phyloP scores from a whole-genome alignment of 208 protist genomes.

The Acanthamoeba castellanii region DNA sequence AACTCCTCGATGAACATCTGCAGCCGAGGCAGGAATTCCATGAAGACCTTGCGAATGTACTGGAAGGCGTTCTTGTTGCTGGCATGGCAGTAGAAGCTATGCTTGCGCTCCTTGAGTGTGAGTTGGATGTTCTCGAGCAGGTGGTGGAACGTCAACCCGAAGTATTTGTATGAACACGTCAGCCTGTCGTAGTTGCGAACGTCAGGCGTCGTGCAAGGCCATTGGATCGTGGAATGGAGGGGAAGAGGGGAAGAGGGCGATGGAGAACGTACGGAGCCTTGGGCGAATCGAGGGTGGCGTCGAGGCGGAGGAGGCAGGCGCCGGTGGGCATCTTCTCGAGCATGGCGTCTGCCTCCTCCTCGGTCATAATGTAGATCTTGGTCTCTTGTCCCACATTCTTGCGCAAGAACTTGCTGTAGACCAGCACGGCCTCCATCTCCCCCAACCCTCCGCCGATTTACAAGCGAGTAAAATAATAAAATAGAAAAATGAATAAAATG shows the following conservation, averaged over 20 bases:
- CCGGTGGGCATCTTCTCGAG: slow-evolving; percentile 18
- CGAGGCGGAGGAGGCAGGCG: slow-evolving; percentile 18
- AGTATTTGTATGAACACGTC: slow-evolving; percentile 35
- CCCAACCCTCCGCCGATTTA: not conserved
- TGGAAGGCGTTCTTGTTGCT: slow-evolving; percentile 57
- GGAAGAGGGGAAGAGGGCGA: no score
- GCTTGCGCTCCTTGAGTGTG: slow-evolving; percentile 26
- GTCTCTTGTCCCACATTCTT: slow-evolving; percentile 24
- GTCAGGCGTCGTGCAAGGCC: no score
- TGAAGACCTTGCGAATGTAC: slow-evolving; percentile 60
- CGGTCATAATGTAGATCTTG: slow-evolving; percentile 27
- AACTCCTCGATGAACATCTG: slow-evolving; percentile 61
- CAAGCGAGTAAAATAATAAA: no score
- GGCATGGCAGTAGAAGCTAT: not conserved
- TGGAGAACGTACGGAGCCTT: not conserved
- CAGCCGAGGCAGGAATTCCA: slow-evolving; percentile 52
- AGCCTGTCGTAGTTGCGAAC: not conserved
- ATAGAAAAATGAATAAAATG: no score
- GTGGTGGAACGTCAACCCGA: slow-evolving; percentile 34
- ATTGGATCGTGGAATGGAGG: no score
- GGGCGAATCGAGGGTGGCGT: not conserved
- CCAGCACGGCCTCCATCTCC: slow-evolving; percentile 35
- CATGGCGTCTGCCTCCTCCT: slow-evolving; percentile 47
- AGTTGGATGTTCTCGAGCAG: slow-evolving; percentile 12
- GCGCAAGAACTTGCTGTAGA: not conserved